phyloP scores from a whole-genome alignment of 1,284 basidiomycete species.

The Trichosporon faecale region DNA sequence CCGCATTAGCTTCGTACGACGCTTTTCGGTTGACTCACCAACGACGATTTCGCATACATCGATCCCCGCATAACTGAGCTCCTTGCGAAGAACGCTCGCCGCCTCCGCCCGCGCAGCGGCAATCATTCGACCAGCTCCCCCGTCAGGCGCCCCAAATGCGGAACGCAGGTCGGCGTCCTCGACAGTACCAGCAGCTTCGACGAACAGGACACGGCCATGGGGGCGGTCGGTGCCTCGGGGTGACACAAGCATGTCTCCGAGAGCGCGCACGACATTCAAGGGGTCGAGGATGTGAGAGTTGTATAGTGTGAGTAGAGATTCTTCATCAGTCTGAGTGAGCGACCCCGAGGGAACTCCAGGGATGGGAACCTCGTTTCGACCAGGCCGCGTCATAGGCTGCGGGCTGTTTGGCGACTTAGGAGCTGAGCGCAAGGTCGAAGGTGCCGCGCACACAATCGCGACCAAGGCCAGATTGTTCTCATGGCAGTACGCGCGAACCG shows the following conservation, averaged over 20 bases:
- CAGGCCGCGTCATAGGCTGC: background rate
- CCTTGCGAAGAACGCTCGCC: slow-evolving; percentile 31
- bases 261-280: slow-evolving; percentile 36
- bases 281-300: slow-evolving; percentile 42
- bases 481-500: slow-evolving; percentile 42
- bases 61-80: slow-evolving; percentile 34
- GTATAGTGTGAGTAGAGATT: slow-evolving; percentile 37
- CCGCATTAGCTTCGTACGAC: background rate
- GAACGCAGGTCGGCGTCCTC: slow-evolving; percentile 18
- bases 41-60: slow-evolving; percentile 46
- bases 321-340: slow-evolving; percentile 34
- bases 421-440: background rate
- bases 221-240: slow-evolving; percentile 15
- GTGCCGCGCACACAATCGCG: slow-evolving; percentile 35
- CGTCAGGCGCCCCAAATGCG: background rate
- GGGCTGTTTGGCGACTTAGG: background rate
- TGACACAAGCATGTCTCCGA: slow-evolving; percentile 35
- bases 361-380: slow-evolving; percentile 4
- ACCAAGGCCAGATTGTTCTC: slow-evolving; percentile 39
- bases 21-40: slow-evolving; percentile 30
- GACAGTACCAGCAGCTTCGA: slow-evolving; percentile 38
- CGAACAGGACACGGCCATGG: slow-evolving; percentile 38
- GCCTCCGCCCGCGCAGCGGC: slow-evolving; percentile 33
- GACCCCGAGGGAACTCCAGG: slow-evolving; percentile 18
- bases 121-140: slow-evolving; percentile 30